A percentile compares a stretch with the other conserved stretches of the same genome.
Conservation (phyloP, 1,284 basidiomycete species). For the Tranzscheliella williamsii region DNA sequence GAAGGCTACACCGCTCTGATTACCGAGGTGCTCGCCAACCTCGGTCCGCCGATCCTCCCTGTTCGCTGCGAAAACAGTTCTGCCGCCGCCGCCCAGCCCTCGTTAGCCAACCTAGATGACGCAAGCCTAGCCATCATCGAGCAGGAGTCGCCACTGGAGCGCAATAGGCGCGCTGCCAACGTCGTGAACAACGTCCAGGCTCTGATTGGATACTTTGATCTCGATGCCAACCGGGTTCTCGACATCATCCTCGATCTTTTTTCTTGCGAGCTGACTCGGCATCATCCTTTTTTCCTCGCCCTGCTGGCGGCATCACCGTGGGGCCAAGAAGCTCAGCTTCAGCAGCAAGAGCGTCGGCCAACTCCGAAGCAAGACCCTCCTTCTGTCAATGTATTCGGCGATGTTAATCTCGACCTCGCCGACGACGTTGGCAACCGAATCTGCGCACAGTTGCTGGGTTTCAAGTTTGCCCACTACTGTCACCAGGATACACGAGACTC, state of each 20-base stretch:
- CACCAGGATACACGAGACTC: conserved; percentile 62
- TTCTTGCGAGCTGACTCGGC: conserved; percentile 76
- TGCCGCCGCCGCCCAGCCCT: neutral
- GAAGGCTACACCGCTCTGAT: conserved; percentile 94
- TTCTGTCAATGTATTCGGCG: conserved; percentile 3
- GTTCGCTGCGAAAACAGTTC: conserved; percentile 61
- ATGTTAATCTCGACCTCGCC: conserved; percentile 20
- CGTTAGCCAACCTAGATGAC: neutral
- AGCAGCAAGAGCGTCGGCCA: neutral
- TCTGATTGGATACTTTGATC: conserved; percentile 77
- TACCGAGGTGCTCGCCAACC: conserved; percentile 76
- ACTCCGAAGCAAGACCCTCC: neutral
- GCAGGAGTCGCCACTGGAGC: conserved; percentile 33
- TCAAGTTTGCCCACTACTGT: conserved; percentile 90
- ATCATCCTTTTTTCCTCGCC: conserved; percentile 89
- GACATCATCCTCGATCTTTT: conserved; percentile 93
- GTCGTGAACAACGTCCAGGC: conserved; percentile 56
- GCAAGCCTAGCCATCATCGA: conserved; percentile 30
- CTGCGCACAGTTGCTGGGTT: conserved; percentile 87
- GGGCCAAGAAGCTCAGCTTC: conserved; percentile 60
- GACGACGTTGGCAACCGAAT: conserved; percentile 64
- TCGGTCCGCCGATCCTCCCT: conserved; percentile 71
- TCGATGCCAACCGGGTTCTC: conserved; percentile 90
- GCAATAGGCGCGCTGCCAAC: conserved; percentile 47
- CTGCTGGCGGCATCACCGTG: conserved; percentile 83